Evolutionary conservation across 78 protist species (phyloP), one percentile per base, ranked within the genome.

Genomic region (Emiliania huxleyi): DNA sequence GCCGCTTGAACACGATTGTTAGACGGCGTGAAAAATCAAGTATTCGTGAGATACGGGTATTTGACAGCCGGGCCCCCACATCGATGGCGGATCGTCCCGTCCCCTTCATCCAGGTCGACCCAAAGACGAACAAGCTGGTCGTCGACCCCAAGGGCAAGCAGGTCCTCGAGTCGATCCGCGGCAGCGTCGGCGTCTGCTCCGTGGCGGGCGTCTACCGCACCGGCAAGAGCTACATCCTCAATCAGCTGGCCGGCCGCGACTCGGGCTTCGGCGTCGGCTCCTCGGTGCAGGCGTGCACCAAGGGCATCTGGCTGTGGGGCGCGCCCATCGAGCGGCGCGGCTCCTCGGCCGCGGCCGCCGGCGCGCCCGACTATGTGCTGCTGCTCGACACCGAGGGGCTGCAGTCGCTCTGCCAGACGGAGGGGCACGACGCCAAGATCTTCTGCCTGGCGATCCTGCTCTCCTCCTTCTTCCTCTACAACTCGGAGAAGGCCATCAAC

Each of bases 301-400:
- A 69, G 69, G 95, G 95, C 26, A 25, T 93, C 25, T 93, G 95
- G 95, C 15, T 93, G 44, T 93, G 95, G 95, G 91, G 88, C 46
- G 33, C 35, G 90, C 93, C 91, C 8, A 0, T 91, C 43, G 5
- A 38, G 43, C n/a, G n/a, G n/a, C n/a, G n/a, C n/a, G n/a, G n/a
- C n/a, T 19, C 29, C 62, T 15, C 8, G 62, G 8, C 62, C 62
- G 15, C 18, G 3, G 29, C 83, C 21, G 26, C 1, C 81, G 83
- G 19, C 29, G 26, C 55, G 87, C 46, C 87, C 22, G 25, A 8
- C 1, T 73, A 21, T 33, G 40, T 44, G 25, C 56, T 35, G 19
- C 8, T 93, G 48, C 44, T 93, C 38, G 95, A 93, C 45, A 90
- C 93, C 0, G 95, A 93, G 71, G 95, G 95, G 40, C 91, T 90